These are phyloP conservation scores for Keithomyces neogunnii DNA, from an alignment of 2,329 filamentous ascomycete species.

Conservation along the genomic window DNA sequence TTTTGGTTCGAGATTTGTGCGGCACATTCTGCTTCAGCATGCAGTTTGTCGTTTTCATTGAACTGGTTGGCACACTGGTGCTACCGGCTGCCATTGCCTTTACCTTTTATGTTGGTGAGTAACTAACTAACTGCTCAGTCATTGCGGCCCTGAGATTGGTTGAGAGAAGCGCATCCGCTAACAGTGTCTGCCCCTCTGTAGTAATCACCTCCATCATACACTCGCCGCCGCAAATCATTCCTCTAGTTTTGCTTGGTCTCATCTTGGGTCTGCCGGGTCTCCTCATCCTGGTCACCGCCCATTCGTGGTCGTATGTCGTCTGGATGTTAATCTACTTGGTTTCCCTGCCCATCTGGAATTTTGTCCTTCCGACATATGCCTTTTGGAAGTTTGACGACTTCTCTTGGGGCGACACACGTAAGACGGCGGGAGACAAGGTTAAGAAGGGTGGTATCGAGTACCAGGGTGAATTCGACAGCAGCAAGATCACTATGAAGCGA, in stretches of 20 bases:
- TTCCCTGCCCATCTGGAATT: slow-evolving; percentile 95
- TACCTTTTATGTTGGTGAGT: slow-evolving; percentile 89
- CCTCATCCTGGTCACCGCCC: slow-evolving; percentile 86
- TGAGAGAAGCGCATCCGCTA: slow-evolving; percentile 6
- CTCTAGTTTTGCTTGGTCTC: slow-evolving; percentile 76
- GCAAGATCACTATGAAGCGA: slow-evolving; percentile 98
- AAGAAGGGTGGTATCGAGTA: slow-evolving; percentile 81
- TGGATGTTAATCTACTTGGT: slow-evolving; percentile 98
- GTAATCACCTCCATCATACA: slow-evolving; percentile 79
- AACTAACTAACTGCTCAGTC: not conserved
- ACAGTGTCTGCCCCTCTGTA: slow-evolving; percentile 24
- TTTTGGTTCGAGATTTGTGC: slow-evolving; percentile 90
- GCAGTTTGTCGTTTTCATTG: slow-evolving; percentile 97
- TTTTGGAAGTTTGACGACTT: slow-evolving; percentile 99
- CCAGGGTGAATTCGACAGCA: slow-evolving; percentile 95
- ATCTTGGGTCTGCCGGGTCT: slow-evolving; percentile 91
- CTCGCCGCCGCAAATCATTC: slow-evolving; percentile 74
- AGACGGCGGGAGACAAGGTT: slow-evolving; percentile 83
- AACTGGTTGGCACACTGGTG: slow-evolving; percentile 88
- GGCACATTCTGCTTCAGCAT: slow-evolving; percentile 99
- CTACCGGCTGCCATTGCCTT: slow-evolving; percentile 94
- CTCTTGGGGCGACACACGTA: slow-evolving; percentile 95
- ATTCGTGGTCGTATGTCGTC: slow-evolving; percentile 81
- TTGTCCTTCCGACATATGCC: slow-evolving; percentile 84
- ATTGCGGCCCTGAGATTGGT: no score